These are phyloP conservation scores for Calonectria hawksworthii DNA, from an alignment of 2,329 filamentous ascomycete species.

Conservation along the genomic window DNA sequence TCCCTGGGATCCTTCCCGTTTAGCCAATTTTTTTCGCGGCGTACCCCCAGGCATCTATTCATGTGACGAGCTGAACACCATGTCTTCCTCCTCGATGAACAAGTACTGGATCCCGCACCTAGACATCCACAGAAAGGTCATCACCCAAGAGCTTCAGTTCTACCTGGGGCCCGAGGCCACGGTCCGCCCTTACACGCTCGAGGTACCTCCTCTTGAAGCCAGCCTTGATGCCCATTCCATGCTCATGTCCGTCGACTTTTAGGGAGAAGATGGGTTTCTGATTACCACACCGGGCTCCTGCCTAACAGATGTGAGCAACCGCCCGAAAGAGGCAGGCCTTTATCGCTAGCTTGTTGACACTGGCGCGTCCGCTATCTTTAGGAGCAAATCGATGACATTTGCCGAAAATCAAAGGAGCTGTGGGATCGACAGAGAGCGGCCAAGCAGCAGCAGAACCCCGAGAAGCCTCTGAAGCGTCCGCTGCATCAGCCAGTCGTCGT, in stretches of 20 bases:
- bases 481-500: constrained; percentile 69
- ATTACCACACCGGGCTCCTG: constrained; percentile 71
- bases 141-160: constrained; percentile 70
- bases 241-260: constrained; percentile 37
- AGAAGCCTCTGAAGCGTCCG: constrained; percentile 68
- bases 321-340: constrained; percentile 5
- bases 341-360: constrained; percentile 36
- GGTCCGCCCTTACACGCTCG: constrained; percentile 68
- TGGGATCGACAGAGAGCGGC: constrained; percentile 70
- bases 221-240: constrained; percentile 27
- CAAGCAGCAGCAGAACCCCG: constrained; percentile 59
- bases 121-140: constrained; percentile 73
- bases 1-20: constrained; percentile 28
- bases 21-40: constrained; percentile 28
- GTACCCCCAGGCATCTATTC: constrained; percentile 28
- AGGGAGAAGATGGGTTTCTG: constrained; percentile 74
- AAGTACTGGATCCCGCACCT: constrained; percentile 72
- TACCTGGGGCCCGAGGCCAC: constrained; percentile 71
- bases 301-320: constrained; percentile 68
- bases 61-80: constrained; percentile 32
- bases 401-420: constrained; percentile 69
- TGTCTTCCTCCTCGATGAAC: constrained; percentile 59
- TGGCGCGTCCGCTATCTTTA: constrained; percentile 43
- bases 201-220: constrained; percentile 58
- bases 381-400: constrained; percentile 76